A percentile compares a stretch with the other conserved stretches of the same genome.
Conservation (phyloP, 108 stramenopile genomes). For the Cyclotella choctawhatcheeana region DNA sequence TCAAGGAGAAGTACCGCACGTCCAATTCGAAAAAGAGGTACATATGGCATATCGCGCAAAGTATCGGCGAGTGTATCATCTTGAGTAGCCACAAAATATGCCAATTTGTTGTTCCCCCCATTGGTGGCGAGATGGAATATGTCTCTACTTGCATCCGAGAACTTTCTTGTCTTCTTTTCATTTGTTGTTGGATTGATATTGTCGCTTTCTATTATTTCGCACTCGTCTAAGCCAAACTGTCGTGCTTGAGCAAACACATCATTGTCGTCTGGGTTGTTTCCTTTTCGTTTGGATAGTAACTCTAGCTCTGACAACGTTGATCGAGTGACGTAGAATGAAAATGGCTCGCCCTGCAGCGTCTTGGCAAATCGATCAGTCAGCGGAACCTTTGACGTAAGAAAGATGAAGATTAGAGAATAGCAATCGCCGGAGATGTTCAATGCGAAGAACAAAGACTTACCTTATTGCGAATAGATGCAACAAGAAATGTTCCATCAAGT, state of each 20-base stretch:
- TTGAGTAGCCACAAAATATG: slow-evolving; percentile 82
- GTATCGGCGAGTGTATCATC: slow-evolving; percentile 70
- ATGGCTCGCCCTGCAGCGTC: slow-evolving; percentile 47
- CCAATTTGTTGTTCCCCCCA: slow-evolving; percentile 41
- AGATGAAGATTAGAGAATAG: too few species aligned
- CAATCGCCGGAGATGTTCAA: too few species aligned
- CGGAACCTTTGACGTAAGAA: slow-evolving; percentile 26
- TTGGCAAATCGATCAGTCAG: slow-evolving; percentile 58
- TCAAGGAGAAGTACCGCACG: slow-evolving; percentile 79
- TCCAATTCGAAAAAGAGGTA: slow-evolving; percentile 71
- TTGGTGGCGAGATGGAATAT: slow-evolving; percentile 39
- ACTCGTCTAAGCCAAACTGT: slow-evolving; percentile 62
- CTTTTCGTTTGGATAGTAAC: slow-evolving; percentile 25
- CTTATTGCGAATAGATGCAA: slow-evolving; percentile 67
- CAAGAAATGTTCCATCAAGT: slow-evolving; percentile 81
- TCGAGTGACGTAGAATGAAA: slow-evolving; percentile 51
- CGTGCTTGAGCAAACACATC: slow-evolving; percentile 46
- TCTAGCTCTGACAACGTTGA: slow-evolving; percentile 57
- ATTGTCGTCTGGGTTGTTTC: slow-evolving; percentile 16
- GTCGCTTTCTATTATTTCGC: slow-evolving; percentile 55
- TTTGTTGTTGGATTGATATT: slow-evolving; percentile 22
- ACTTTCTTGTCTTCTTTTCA: slow-evolving; percentile 27
- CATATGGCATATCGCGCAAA: slow-evolving; percentile 54
- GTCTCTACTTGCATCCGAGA: slow-evolving; percentile 48
- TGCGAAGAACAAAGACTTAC: too few species aligned